These are phyloP conservation scores for Amanita exitialis DNA, from an alignment of 768 basidiomycete genomes.

Conservation along the genomic window DNA sequence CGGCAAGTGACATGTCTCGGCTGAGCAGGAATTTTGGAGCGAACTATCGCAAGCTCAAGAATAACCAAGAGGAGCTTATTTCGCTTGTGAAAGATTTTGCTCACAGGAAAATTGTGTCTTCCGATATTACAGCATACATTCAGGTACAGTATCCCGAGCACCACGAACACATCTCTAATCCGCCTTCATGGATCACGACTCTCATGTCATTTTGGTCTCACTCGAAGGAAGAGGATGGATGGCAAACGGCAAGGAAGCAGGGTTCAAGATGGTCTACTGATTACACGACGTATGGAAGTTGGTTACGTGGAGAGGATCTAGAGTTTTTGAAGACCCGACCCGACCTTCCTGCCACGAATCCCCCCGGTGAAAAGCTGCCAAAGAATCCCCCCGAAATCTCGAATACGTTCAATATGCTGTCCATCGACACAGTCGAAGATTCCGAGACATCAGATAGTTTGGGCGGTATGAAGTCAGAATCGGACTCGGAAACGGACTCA, in stretches of 20 bases:
- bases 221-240: slow-evolving; percentile 14
- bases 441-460: background rate
- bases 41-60: slow-evolving; percentile 30
- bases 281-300: slow-evolving; percentile 36
- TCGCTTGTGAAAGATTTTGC: slow-evolving; percentile 33
- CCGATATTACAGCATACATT: slow-evolving; percentile 32
- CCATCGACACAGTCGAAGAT: background rate
- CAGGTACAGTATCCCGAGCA: slow-evolving; percentile 38
- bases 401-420: background rate
- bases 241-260: slow-evolving; percentile 23
- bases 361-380: background rate
- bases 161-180: slow-evolving; percentile 24
- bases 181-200: slow-evolving; percentile 38
- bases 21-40: slow-evolving; percentile 24
- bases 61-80: slow-evolving; percentile 34
- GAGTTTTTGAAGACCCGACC: slow-evolving; percentile 26
- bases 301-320: slow-evolving; percentile 38
- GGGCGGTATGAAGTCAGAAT: background rate
- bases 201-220: slow-evolving; percentile 7
- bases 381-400: background rate
- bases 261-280: slow-evolving; percentile 14
- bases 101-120: slow-evolving; percentile 21
- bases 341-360: background rate
- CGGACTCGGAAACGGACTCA: slow-evolving; percentile 1
- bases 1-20: slow-evolving; percentile 27